phyloP scores from a whole-genome alignment of 23 red algal genomes.

The Gracilaria domingensis region DNA sequence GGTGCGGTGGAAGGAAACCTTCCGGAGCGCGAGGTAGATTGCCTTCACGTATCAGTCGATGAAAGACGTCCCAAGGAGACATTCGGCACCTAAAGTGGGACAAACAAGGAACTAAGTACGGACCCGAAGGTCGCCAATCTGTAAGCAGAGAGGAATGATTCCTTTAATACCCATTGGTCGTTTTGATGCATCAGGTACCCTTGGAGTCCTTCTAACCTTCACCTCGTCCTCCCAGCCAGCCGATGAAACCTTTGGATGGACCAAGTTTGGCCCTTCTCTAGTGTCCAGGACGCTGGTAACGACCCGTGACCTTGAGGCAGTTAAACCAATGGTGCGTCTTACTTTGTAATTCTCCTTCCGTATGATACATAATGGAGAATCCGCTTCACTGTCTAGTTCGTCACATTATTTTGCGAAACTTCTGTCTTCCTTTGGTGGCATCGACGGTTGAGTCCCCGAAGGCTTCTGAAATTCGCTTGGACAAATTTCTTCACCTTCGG shows the following conservation, averaged over 20 bases:
- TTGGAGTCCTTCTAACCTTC: background rate
- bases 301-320: background rate
- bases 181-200: background rate
- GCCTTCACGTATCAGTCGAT: background rate
- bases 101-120: slow-evolving; percentile 1
- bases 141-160: background rate
- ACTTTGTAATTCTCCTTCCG: slow-evolving; percentile 17
- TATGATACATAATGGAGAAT: background rate
- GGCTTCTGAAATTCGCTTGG: background rate
- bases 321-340: background rate
- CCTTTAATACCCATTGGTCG: slow-evolving; percentile 14
- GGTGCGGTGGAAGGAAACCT: slow-evolving; percentile 15
- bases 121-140: background rate
- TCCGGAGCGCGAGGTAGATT: background rate
- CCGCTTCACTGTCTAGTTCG: background rate
- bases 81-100: background rate
- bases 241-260: slow-evolving; percentile 6
- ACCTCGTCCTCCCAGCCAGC: background rate
- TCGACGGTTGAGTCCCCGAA: background rate
- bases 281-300: slow-evolving; percentile 10
- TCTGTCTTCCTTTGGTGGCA: background rate
- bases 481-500: background rate
- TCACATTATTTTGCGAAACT: background rate
- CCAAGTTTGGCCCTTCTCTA: slow-evolving; percentile 16
- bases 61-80: background rate